Base-by-base conservation (phyloP, 768 basidiomycete genomes). In the Russula lepida region DNA sequence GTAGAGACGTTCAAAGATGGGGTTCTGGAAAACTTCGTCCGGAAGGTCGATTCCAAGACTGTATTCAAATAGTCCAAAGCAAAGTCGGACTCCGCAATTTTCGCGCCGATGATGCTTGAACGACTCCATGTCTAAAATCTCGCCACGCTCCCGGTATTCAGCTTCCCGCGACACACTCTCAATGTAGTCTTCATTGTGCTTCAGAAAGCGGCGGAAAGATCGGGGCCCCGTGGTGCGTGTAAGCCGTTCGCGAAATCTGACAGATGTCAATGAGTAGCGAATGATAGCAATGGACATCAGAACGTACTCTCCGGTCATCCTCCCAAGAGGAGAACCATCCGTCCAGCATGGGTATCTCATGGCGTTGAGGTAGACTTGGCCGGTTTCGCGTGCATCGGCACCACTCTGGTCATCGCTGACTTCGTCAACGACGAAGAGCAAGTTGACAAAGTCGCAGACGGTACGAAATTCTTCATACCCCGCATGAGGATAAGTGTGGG, bases 351-450 rank as follows among this genome's bases (percentile, higher is more conserved):
- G 70, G 65, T 84, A 74, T 64, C 72, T 76, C 79, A 87, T 80
- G 21, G 79, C 80, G 54, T 81, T 78, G 56, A 83, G 73, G 60
- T 80, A 83, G 27, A 81, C 74, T 50, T 79, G 74, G 23, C 83
- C 81, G 33, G 82, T 85, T 32, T 71, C 71, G 27, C 78, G 77
- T 51, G 84, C 85, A 56, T 82, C 85, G 54, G 70, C 69, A 33
- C 83, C 83, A 67, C 74, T 79, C 71, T 86, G 85, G 60, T 85
- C 85, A 66, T 86, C 84, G 70, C 83, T 85, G 56, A 84, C 77
- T 70, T 86, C 85, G 68, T 88, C 86, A 49, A 85, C 77, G 49
- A 85, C 83, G 71, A 85, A 87, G 32, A 74, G 69, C 33, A 74
- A 64, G 54, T 74, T 74, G 64, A 74, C 82, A 60, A 84, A 84